A percentile compares a stretch with the other conserved stretches of the same genome.
phyloP scores from a whole-genome alignment of 2,329 filamentous ascomycete genomes.

The Colletotrichum eremochloae region DNA sequence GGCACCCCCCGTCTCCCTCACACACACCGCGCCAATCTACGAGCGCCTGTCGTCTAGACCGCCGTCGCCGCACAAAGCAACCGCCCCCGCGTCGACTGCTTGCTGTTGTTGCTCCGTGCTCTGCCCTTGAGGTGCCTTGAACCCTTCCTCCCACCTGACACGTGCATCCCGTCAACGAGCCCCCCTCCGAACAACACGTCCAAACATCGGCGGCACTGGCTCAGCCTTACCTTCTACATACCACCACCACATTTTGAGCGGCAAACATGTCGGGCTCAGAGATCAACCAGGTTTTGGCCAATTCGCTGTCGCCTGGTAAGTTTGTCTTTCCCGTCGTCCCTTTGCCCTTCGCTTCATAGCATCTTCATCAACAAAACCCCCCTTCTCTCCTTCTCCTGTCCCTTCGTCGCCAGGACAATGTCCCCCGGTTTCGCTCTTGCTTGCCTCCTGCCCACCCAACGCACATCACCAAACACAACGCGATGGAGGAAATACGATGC shows the following conservation, averaged over 20 bases:
- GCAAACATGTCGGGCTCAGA: constrained; percentile 81
- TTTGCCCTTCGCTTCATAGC: constrained; percentile 34
- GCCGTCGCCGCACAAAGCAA: constrained; percentile 15
- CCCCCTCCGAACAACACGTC: constrained; percentile 33
- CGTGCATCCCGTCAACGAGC: constrained; percentile 41
- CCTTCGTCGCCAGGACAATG: constrained; percentile 26
- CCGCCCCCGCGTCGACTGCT: constrained; percentile 26
- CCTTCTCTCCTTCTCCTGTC: constrained; percentile 18
- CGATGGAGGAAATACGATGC: constrained; percentile 37
- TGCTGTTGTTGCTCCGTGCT: not conserved
- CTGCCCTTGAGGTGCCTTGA: constrained; percentile 33
- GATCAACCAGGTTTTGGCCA: constrained; percentile 97
- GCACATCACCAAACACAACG: constrained; percentile 19
- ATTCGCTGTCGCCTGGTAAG: constrained; percentile 95
- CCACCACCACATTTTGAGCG: constrained; percentile 44
- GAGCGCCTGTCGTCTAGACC: constrained; percentile 23
- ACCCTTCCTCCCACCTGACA: constrained; percentile 42
- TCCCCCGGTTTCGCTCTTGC: constrained; percentile 12
- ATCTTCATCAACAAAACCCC: constrained; percentile 21
- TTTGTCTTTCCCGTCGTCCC: constrained; percentile 4
- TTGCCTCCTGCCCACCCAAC: constrained; percentile 30
- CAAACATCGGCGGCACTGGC: constrained; percentile 41
- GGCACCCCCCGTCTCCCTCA: constrained; percentile 18
- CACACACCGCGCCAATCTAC: constrained; percentile 25
- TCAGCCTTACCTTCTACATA: constrained; percentile 34